phyloP scores from a whole-genome alignment of 1,139 yeast species.

The Blastobotrys arbuscula region DNA sequence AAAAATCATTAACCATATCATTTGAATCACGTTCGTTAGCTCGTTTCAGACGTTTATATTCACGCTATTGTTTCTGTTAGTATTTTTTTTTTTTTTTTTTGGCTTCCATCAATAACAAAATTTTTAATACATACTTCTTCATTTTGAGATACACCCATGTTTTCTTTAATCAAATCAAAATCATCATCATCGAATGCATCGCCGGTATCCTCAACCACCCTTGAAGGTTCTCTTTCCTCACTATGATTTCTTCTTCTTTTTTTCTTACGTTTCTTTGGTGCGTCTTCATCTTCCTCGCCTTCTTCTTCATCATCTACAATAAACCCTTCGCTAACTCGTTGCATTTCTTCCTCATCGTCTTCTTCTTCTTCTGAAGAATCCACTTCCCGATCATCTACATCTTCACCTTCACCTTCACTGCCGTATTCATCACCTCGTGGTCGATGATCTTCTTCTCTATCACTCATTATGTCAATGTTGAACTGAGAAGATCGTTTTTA shows the following conservation, averaged over 20 bases:
- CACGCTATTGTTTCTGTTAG: slow-evolving; percentile 29
- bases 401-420: slow-evolving; percentile 23
- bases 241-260: slow-evolving; percentile 22
- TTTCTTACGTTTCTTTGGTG: slow-evolving; percentile 21
- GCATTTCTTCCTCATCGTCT: slow-evolving; percentile 42
- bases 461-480: slow-evolving; percentile 19
- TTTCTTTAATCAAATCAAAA: slow-evolving; percentile 83
- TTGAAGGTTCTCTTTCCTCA: slow-evolving; percentile 12
- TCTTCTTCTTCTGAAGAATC: slow-evolving; percentile 39
- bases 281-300: slow-evolving; percentile 39
- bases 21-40: slow-evolving; percentile 31
- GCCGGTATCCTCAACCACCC: slow-evolving; percentile 35
- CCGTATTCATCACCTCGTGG: slow-evolving; percentile 22
- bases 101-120: too few species aligned
- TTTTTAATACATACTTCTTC: slow-evolving; percentile 24
- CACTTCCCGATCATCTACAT: slow-evolving; percentile 20
- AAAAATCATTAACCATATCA: slow-evolving; percentile 65
- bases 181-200: slow-evolving; percentile 92
- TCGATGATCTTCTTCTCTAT: slow-evolving; percentile 17
- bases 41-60: slow-evolving; percentile 78
- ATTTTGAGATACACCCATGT: slow-evolving; percentile 58
- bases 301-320: slow-evolving; percentile 89
- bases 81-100: neutral
- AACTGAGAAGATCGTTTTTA: neutral
- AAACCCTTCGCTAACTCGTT: slow-evolving; percentile 77